phyloP scores from a whole-genome alignment of 1,284 basidiomycete species.

The Hypsizygus ulmarius region DNA sequence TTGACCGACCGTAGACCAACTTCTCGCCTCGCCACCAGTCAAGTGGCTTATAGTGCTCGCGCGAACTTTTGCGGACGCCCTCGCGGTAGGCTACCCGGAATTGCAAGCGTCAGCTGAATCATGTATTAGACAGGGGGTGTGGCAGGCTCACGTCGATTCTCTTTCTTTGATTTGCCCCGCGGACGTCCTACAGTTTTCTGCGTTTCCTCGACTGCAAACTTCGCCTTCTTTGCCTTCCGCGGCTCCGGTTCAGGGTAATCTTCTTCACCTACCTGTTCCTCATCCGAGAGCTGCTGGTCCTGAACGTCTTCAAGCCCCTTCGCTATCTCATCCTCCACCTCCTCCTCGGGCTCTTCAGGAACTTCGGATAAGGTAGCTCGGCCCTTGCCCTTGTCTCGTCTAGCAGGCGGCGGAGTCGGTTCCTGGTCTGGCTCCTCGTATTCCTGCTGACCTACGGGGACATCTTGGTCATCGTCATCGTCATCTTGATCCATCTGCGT shows the following conservation, averaged over 20 bases:
- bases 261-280: slow-evolving; percentile 34
- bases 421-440: slow-evolving; percentile 25
- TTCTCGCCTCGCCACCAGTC: slow-evolving; percentile 95
- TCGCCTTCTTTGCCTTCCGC: slow-evolving; percentile 35
- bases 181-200: slow-evolving; percentile 20
- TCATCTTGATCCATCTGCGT: slow-evolving; percentile 46
- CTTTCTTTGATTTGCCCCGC: slow-evolving; percentile 35
- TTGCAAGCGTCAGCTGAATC: background rate
- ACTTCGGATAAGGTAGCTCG: slow-evolving; percentile 17
- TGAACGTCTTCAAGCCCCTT: slow-evolving; percentile 41
- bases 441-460: slow-evolving; percentile 32
- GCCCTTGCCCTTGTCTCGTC: slow-evolving; percentile 25
- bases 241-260: slow-evolving; percentile 32
- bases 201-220: slow-evolving; percentile 26
- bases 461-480: slow-evolving; percentile 38
- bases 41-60: slow-evolving; percentile 75
- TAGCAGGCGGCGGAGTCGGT: slow-evolving; percentile 19
- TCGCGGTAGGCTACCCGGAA: slow-evolving; percentile 32
- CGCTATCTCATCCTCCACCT: slow-evolving; percentile 54
- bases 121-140: background rate
- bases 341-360: slow-evolving; percentile 21
- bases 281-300: slow-evolving; percentile 22
- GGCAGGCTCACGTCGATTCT: slow-evolving; percentile 33
- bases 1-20: slow-evolving; percentile 71
- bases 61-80: slow-evolving; percentile 73